phyloP scores from a whole-genome alignment of 2,329 filamentous ascomycete genomes.

The Scopulariopsis brevicaulis region DNA sequence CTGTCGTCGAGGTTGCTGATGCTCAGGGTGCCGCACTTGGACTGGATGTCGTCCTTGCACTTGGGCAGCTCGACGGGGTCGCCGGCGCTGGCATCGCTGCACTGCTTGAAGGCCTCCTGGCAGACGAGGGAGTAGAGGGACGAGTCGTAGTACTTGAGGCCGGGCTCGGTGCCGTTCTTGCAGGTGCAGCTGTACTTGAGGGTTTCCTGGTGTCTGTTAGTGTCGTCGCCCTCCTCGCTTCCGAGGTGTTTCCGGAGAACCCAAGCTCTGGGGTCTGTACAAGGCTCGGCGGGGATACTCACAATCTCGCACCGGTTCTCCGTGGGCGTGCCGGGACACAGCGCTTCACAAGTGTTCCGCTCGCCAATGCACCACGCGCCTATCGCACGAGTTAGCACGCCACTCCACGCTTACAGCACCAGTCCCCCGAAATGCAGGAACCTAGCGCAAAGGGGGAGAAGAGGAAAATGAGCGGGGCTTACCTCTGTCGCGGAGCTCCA shows the following conservation, averaged over 20 bases:
- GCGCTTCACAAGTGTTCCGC: conserved; percentile 2
- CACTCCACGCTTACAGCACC: not conserved
- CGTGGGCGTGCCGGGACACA: not conserved
- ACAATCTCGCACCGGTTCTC: conserved; percentile 4
- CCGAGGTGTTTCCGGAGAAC: not conserved
- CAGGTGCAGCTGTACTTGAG: conserved; percentile 38
- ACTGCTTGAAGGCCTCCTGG: conserved; percentile 32
- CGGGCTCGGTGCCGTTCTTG: conserved; percentile 36
- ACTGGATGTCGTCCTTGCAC: conserved; percentile 6
- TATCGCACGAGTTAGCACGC: not conserved
- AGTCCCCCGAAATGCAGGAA: not conserved
- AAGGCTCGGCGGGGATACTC: no score
- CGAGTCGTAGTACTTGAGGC: conserved; percentile 40
- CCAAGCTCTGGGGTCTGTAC: no score
- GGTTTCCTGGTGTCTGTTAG: conserved; percentile 17
- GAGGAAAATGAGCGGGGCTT: not conserved
- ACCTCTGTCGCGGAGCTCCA: conserved; percentile 1
- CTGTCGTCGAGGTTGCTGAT: not conserved
- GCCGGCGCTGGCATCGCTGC: conserved; percentile 29
- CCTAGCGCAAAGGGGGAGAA: not conserved
- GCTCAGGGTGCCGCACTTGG: conserved; percentile 5
- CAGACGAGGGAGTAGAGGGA: conserved; percentile 42
- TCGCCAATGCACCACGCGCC: conserved; percentile 4
- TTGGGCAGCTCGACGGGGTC: conserved; percentile 30
- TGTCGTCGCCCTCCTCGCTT: not conserved